Conservation (phyloP, 75 land plant genomes). For the Cunninghamia lanceolata region DNA sequence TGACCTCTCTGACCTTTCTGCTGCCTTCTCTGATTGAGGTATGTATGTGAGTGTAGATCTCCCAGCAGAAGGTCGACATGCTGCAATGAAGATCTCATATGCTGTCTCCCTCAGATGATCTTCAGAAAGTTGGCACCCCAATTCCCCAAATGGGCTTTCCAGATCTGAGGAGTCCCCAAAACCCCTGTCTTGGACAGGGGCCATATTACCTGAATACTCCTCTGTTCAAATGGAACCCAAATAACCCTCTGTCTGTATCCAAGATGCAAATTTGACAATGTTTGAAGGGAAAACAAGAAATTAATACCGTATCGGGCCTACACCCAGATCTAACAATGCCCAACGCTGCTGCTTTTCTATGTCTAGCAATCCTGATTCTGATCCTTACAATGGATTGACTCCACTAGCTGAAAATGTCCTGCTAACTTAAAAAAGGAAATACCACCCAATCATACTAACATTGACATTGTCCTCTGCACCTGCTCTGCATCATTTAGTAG, state of each 20-base stretch:
- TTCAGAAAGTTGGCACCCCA: constrained; percentile 36
- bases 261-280: neutral
- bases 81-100: constrained; percentile 82
- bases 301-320: neutral
- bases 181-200: constrained; percentile 7
- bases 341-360: neutral
- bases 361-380: neutral
- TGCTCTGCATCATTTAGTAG: neutral
- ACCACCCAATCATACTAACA: neutral
- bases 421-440: neutral
- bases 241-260: neutral
- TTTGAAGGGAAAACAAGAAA: neutral
- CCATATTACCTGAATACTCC: constrained; percentile 4
- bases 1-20: constrained; percentile 12
- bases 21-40: constrained; percentile 20
- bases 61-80: constrained; percentile 53
- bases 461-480: neutral
- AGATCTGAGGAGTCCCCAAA: constrained; percentile 18
- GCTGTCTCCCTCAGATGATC: constrained; percentile 72
- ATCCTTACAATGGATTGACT: neutral
- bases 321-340: neutral
- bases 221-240: neutral
- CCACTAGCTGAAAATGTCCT: neutral
- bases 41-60: constrained; percentile 43
- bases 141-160: constrained; percentile 49